A percentile compares a stretch with the other conserved stretches of the same genome.
Conservation (phyloP, 805 yeast species). For the Zygosaccharomyces pseudorouxii region DNA sequence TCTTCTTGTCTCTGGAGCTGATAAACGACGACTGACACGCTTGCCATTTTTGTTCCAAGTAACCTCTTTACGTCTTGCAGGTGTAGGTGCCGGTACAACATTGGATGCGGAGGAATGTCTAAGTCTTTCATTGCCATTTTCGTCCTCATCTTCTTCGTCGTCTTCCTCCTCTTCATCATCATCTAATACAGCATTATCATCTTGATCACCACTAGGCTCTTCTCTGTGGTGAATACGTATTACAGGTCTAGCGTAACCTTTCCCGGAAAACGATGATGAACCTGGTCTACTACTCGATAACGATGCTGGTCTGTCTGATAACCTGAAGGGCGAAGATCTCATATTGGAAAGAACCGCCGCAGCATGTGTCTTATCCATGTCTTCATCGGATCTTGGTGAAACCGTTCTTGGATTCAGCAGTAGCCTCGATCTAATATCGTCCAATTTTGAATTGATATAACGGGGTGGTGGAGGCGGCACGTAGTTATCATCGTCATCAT, state of each 20-base stretch:
- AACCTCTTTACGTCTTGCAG: constrained; percentile 18
- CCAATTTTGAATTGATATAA: constrained; percentile 32
- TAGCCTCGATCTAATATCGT: constrained; percentile 29
- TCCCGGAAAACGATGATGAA: constrained; percentile 23
- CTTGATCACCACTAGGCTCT: constrained; percentile 14
- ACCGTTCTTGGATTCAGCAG: constrained; percentile 24
- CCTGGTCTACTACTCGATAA: constrained; percentile 25
- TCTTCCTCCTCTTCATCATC: constrained; percentile 17
- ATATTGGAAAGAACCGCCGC: constrained; percentile 34
- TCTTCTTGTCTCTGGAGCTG: constrained; percentile 16
- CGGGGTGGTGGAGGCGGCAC: constrained; percentile 30
- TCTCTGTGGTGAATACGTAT: constrained; percentile 26
- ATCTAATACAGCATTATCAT: constrained; percentile 22
- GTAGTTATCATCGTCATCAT: constrained; percentile 13
- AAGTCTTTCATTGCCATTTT: constrained; percentile 1
- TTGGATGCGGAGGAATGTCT: constrained; percentile 2
- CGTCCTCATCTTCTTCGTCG: constrained; percentile 14
- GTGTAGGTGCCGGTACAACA: background rate
- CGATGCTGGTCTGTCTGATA: constrained; percentile 18
- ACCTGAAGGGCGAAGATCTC: constrained; percentile 34
- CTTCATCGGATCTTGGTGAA: constrained; percentile 20
- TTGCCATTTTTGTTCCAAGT: constrained; percentile 37
- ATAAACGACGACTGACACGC: constrained; percentile 23
- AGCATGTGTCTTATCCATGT: constrained; percentile 32
- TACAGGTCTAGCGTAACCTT: constrained; percentile 25